Evolutionary conservation across 805 yeast species (phyloP).

Genomic region (Maudiozyma serrabonitensis): DNA sequence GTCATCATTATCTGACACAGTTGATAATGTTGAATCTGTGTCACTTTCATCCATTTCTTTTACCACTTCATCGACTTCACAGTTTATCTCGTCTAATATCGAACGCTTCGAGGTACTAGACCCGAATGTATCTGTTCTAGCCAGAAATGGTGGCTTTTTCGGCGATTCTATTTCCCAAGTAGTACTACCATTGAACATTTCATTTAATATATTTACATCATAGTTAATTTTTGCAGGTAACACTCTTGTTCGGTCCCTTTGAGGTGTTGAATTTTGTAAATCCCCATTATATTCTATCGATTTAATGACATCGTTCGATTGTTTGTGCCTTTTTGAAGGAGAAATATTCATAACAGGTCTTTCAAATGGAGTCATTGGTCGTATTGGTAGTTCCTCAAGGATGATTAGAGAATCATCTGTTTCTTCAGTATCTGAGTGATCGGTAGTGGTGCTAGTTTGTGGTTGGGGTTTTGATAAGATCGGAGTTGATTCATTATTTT

Average conservation of each 20-base stretch:
- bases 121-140: conserved; percentile 4
- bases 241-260: too few species aligned
- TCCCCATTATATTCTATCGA: too few species aligned
- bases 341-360: not conserved
- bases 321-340: not conserved
- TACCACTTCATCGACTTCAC: not conserved
- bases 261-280: too few species aligned
- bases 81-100: conserved; percentile 1
- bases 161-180: not conserved
- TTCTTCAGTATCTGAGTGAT: not conserved
- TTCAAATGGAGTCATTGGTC: not conserved
- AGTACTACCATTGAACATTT: not conserved
- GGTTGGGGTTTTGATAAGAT: too few species aligned
- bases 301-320: too few species aligned
- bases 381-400: conserved; percentile 8
- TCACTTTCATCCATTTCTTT: not conserved
- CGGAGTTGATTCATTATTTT: too few species aligned
- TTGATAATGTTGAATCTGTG: not conserved
- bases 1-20: not conserved
- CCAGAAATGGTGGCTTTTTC: not conserved
- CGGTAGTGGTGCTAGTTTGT: not conserved
- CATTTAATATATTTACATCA: not conserved
- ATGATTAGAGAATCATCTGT: conserved; percentile 14
- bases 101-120: not conserved
- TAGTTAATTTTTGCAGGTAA: not conserved